These are phyloP conservation scores for Pythium phragmitis DNA, from an alignment of 352 stramenopile species.

Conservation along the genomic window DNA sequence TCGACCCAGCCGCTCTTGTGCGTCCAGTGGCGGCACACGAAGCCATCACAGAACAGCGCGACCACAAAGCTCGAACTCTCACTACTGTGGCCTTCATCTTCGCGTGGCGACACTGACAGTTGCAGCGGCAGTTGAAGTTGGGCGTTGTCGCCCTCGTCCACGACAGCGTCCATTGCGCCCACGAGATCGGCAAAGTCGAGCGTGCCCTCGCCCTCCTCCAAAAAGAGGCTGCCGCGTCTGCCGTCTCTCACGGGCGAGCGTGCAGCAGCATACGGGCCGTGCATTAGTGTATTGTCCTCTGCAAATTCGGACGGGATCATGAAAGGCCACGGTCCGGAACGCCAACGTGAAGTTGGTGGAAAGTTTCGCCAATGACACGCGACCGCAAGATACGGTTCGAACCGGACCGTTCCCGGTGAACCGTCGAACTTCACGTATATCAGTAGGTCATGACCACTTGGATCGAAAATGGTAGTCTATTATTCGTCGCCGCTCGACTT, in stretches of 20 bases:
- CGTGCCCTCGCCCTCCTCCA: neutral
- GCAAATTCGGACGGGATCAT: slow-evolving; percentile 22
- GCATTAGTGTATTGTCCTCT: neutral
- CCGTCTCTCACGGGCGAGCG: neutral
- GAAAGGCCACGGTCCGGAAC: slow-evolving; percentile 25
- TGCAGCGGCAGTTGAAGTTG: neutral
- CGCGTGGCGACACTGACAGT: neutral
- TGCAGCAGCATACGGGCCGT: neutral
- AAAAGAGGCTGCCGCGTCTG: neutral
- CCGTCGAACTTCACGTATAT: slow-evolving; percentile 1
- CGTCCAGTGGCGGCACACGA: slow-evolving; percentile 66
- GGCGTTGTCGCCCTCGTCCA: neutral
- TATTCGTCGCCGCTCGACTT: slow-evolving; percentile 8
- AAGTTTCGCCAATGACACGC: slow-evolving; percentile 31
- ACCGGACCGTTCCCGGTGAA: slow-evolving; percentile 12
- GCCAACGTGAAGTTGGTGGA: slow-evolving; percentile 17
- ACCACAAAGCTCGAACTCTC: slow-evolving; percentile 34
- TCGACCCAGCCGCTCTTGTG: slow-evolving; percentile 51
- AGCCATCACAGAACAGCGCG: slow-evolving; percentile 61
- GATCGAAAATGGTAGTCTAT: slow-evolving; percentile 13
- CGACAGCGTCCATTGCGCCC: slow-evolving; percentile 14
- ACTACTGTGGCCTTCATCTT: neutral
- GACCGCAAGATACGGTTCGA: slow-evolving; percentile 23
- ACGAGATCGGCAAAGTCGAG: slow-evolving; percentile 25
- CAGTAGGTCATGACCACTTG: neutral